These are phyloP conservation scores for Globisporangium solare DNA, from an alignment of 352 stramenopile species.

Conservation along the genomic window DNA sequence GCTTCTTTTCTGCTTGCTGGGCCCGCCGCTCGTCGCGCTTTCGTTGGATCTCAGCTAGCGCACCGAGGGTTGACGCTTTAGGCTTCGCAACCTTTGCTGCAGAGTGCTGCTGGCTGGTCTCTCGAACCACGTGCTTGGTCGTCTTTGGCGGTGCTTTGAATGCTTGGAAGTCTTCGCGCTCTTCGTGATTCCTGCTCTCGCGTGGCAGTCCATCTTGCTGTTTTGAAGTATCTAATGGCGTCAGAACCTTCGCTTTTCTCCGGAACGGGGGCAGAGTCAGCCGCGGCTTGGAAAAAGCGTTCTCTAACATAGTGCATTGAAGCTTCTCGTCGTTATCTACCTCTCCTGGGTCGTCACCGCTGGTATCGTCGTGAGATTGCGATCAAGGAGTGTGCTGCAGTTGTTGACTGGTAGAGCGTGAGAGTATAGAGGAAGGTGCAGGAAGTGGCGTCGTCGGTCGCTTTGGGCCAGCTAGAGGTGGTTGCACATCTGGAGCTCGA, in stretches of 20 bases:
- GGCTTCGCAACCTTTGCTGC: constrained; percentile 20
- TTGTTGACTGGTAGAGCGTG: neutral
- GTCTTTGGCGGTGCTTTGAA: constrained; percentile 12
- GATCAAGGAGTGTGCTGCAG: no score
- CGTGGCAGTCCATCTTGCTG: constrained; percentile 11
- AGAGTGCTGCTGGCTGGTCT: constrained; percentile 22
- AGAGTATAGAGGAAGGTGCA: constrained; percentile 5
- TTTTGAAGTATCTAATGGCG: neutral
- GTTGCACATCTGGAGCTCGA: no score
- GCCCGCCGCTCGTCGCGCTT: constrained; percentile 59
- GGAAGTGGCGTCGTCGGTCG: constrained; percentile 12
- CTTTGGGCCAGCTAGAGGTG: neutral
- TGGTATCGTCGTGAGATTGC: neutral
- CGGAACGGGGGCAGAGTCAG: neutral
- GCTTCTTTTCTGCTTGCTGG: constrained; percentile 59
- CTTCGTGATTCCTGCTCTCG: neutral
- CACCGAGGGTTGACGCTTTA: constrained; percentile 47
- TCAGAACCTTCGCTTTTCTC: constrained; percentile 1
- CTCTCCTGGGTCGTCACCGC: neutral
- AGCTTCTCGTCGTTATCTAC: constrained; percentile 1
- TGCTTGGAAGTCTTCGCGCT: constrained; percentile 15
- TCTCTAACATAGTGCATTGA: no score
- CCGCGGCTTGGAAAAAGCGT: no score
- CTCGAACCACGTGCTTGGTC: constrained; percentile 3
- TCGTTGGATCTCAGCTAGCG: constrained; percentile 62